These are phyloP conservation scores for Viola odorata DNA, from an alignment of 345 rosid species.

Conservation along the genomic window DNA sequence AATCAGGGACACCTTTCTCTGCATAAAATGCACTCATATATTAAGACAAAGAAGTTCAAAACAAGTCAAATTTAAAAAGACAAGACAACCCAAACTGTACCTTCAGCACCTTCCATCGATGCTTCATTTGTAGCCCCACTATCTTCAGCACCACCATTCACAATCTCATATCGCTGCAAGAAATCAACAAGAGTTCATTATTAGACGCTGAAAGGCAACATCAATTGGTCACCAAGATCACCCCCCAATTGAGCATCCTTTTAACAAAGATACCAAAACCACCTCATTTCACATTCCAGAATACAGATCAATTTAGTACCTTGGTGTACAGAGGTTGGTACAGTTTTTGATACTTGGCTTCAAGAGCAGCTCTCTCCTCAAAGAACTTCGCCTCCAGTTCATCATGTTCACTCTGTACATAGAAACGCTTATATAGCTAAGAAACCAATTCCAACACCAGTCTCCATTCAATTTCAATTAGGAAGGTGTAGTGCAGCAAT, in stretches of 20 bases:
- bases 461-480: background rate
- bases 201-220: background rate
- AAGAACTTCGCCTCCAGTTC: conserved; percentile 80
- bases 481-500: background rate
- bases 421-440: background rate
- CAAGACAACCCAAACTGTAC: conserved; percentile 18
- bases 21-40: conserved; percentile 21
- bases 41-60: background rate
- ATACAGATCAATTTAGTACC: conserved; percentile 30
- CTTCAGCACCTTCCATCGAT: conserved; percentile 49
- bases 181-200: background rate
- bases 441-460: background rate
- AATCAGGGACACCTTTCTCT: conserved; percentile 96
- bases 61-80: conserved; percentile 3
- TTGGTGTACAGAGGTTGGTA: conserved; percentile 76
- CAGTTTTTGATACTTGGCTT: conserved; percentile 81
- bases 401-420: conserved; percentile 66
- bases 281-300: too few relatives aligned
- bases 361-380: conserved; percentile 86
- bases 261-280: too few relatives aligned
- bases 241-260: background rate
- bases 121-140: conserved; percentile 49
- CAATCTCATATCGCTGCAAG: conserved; percentile 81
- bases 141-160: conserved; percentile 67
- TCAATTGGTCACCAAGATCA: background rate